Conservation (phyloP, 1,284 basidiomycete species). For the Leccinum huronense region DNA sequence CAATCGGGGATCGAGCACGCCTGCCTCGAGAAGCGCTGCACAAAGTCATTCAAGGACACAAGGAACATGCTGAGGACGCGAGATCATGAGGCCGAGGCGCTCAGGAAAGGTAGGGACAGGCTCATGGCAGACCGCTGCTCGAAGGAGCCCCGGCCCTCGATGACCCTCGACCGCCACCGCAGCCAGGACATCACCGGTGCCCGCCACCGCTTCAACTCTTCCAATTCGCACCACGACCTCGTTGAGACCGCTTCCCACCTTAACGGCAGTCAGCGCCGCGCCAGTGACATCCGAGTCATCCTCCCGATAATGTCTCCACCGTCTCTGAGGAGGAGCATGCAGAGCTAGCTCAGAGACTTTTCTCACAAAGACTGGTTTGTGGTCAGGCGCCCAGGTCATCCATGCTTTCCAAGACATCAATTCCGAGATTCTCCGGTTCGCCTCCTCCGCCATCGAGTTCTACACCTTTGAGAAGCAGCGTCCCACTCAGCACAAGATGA, state of each 20-base stretch:
- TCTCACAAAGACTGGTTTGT: conserved; percentile 68
- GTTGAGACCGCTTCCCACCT: conserved; percentile 20
- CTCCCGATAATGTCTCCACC: conserved; percentile 32
- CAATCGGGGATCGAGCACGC: conserved; percentile 54
- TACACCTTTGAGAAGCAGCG: conserved; percentile 44
- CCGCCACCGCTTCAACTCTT: conserved; percentile 32
- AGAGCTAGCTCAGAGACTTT: conserved; percentile 57
- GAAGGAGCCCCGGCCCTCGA: conserved; percentile 28
- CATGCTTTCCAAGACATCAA: conserved; percentile 78
- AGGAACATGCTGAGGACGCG: conserved; percentile 46
- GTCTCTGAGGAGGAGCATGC: conserved; percentile 46
- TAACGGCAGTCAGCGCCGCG: conserved; percentile 16
- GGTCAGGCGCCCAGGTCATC: conserved; percentile 73
- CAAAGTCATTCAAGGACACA: conserved; percentile 55
- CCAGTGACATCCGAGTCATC: conserved; percentile 7
- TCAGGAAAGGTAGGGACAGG: conserved; percentile 47
- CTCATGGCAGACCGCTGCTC: conserved; percentile 28
- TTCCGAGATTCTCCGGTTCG: conserved; percentile 72
- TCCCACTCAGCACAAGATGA: conserved; percentile 35
- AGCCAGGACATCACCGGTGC: conserved; percentile 12
- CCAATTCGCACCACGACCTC: conserved; percentile 14
- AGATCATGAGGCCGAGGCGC: conserved; percentile 55
- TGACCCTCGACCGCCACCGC: conserved; percentile 25
- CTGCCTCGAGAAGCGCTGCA: conserved; percentile 60
- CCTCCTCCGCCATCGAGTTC: conserved; percentile 67